Evolutionary conservation across 2,329 filamentous ascomycete species (phyloP), one percentile per base, ranked within the genome.

Genomic region (Diplodia mutila): DNA sequence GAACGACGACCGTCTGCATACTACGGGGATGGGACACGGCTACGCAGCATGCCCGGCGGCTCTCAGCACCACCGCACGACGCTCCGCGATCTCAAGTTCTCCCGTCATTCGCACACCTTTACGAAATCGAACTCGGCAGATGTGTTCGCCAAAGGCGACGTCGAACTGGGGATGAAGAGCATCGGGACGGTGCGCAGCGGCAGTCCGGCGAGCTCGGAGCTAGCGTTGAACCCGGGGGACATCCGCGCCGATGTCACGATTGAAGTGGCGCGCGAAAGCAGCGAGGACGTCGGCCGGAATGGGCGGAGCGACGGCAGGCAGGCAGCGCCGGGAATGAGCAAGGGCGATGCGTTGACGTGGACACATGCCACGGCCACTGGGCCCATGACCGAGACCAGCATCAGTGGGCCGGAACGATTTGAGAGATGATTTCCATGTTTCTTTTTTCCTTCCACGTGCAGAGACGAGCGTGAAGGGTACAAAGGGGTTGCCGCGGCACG

Each of bases 331-430:
- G 57, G 57, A 6, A 49, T 61, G 57, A 61, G 57, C 57, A 48
- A 29, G 14, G 57, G 57, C 25, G 59, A 63, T 16, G 46, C 59
- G 7, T 29, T 63, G 59, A 51, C 59, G 7, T 63, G 59, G 59
- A 21, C 42, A 27, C 59, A 63, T 32, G 59, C 59, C 29, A 63
- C 59, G 27, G 27, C 59, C 18, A 63, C 59, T 5, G 59, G 46
- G 14, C 59, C 59, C n/a, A 63, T 63, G 59, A 63, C 59, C 18
- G 59, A 63, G 29, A 51, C 46, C 27, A 63, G 46, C 27, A 63
- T 63, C 16, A 63, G 59, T 25, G 59, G 59, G 9, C 59, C 59
- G n/a, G 59, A 48, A 12, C 42, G 59, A 1, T 51, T 63, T 14
- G 59, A 63, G 42, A 63, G 25, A 12, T 51, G 34, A 51, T 49